Evolutionary conservation across 768 basidiomycete species (phyloP), one percentile per base, ranked within the genome.

Genomic region (Russula earlei): DNA sequence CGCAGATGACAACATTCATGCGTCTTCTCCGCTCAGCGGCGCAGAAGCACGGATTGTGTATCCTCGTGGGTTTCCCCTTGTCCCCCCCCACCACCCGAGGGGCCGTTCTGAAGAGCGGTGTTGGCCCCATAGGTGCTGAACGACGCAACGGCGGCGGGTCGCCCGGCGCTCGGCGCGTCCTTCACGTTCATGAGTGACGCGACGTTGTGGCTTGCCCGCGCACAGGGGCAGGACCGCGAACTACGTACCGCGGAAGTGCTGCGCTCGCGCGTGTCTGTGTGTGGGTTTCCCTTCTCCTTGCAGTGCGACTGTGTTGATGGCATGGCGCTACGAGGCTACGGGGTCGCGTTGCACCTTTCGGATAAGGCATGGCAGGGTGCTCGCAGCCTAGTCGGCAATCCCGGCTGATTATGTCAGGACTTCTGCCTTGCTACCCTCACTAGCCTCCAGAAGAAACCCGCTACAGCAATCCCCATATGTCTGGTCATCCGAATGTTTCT

Each of bases 81-180:
- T 58, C 33, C 8, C 17, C 31, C 22, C 24, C 24, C 2, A n/a
- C 11, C 34, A n/a, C 15, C 33, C 36, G 5, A 20, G 4, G 36
- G 29, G 29, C 7, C 29, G 37, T 24, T 5, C 29, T 44, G 55
- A 45, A 14, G 19, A 43, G 34, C 4, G 17, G 4, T 22, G 9
- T 14, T 24, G 29, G 2, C 15, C 19, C 22, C 14, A n/a, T 15
- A 89, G 87, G 74, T 85, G 8, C 70, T 85, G 42, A 58, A 58
- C 34, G 46, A 58, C 34, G 53, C 69, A 49, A 68, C 67, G 5
- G 70, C 68, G 1, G 70, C 66, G 8, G 73, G 79, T 54, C 88
- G 85, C 63, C 86, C 87, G 5, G 84, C 85, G 0, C 72, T 91
- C 14, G 88, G 87, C 0, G 82, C 87, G 1, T 83, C 86, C 1